Percentiles rank a stretch among this genome's conserved stretches.
These are phyloP conservation scores for Podospora pseudocomata DNA, from an alignment of 495 filamentous ascomycete species.

Conservation along the genomic window DNA sequence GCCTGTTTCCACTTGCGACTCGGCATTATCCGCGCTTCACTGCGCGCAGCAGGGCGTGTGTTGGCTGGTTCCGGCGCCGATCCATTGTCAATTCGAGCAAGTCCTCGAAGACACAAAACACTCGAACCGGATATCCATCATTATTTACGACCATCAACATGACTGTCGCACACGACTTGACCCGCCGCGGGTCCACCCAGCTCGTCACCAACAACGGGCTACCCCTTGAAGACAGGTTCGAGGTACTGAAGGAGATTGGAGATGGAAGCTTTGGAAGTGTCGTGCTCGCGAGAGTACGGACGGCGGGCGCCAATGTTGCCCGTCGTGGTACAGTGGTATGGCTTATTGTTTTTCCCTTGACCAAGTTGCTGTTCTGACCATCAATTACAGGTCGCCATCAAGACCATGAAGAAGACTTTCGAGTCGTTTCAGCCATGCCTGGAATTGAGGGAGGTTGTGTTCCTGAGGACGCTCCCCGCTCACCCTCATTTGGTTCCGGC, in stretches of 20 bases:
- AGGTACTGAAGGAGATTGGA: conserved; percentile 95
- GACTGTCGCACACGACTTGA: conserved; percentile 64
- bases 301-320: conserved; percentile 81
- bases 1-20: conserved; percentile 20
- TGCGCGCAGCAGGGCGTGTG: conserved; percentile 13
- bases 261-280: conserved; percentile 99
- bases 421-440: conserved; percentile 85
- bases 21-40: conserved; percentile 13
- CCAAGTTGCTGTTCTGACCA: conserved; percentile 12
- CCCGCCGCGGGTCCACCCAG: conserved; percentile 54
- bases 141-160: conserved; percentile 43
- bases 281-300: conserved; percentile 83
- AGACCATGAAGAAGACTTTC: conserved; percentile 99
- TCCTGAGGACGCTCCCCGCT: conserved; percentile 78
- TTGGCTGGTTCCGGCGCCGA: conserved; percentile 10
- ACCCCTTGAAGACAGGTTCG: conserved; percentile 80
- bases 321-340: conserved; percentile 89
- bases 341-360: conserved; percentile 16
- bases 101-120: neutral
- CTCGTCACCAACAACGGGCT: conserved; percentile 33
- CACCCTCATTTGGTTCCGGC: conserved; percentile 94
- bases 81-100: conserved; percentile 7
- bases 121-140: neutral
- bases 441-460: conserved; percentile 94
- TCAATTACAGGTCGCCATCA: conserved; percentile 79